Evolutionary conservation across 2,329 filamentous ascomycete genomes (phyloP).

Genomic region (Esteya vermicola): DNA sequence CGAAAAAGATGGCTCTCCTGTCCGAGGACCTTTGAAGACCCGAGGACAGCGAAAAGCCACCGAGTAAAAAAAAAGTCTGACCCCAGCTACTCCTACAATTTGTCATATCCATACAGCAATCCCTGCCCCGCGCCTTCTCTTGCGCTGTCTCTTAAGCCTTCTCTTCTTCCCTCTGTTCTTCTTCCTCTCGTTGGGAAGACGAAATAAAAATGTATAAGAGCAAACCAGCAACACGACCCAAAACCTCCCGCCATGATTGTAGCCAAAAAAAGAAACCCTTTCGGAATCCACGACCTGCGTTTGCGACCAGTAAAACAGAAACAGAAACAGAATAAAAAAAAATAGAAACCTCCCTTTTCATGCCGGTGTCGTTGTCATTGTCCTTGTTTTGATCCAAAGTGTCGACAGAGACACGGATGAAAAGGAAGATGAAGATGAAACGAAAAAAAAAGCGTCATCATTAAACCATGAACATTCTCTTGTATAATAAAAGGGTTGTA

Average conservation of each 20-base stretch:
- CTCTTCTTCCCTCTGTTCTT: too few relatives aligned
- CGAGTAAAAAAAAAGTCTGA: not conserved
- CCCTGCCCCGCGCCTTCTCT: too few relatives aligned
- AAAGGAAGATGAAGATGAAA: constrained; percentile 1
- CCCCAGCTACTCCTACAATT: constrained; percentile 3
- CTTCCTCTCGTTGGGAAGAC: not conserved
- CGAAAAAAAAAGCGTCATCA: constrained; percentile 1
- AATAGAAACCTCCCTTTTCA: too few relatives aligned
- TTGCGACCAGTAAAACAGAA: constrained; percentile 2
- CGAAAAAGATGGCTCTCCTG: not conserved
- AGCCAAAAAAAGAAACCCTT: too few relatives aligned
- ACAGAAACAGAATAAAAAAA: too few relatives aligned
- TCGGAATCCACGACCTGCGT: constrained; percentile 5
- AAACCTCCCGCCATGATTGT: constrained; percentile 4
- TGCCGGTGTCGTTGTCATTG: not conserved
- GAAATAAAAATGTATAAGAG: not conserved
- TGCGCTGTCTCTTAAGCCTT: too few relatives aligned
- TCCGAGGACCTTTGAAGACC: not conserved
- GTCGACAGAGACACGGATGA: constrained; percentile 1
- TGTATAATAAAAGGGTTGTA: constrained; percentile 2
- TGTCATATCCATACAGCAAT: constrained; percentile 4
- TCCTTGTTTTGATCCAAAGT: constrained; percentile 2
- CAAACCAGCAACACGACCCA: not conserved
- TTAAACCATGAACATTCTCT: constrained; percentile 4
- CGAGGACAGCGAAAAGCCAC: not conserved